phyloP scores from a whole-genome alignment of 257 asterid species.

The Cinchona pubescens region DNA sequence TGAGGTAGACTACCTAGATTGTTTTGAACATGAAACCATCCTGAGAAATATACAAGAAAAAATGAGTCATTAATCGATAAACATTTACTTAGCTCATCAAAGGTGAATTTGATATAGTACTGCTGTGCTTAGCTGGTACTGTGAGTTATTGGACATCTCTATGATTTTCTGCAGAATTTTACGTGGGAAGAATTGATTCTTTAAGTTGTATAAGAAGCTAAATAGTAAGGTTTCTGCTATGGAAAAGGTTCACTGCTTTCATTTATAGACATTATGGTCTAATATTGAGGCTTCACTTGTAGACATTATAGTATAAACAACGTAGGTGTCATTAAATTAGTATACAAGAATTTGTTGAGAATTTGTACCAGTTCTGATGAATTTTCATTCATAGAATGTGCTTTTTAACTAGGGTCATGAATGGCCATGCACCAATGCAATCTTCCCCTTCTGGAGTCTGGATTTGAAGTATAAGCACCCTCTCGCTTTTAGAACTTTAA shows the following conservation, averaged over 20 bases:
- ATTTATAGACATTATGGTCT: too few relatives aligned
- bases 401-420: not conserved
- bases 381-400: not conserved
- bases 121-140: not conserved
- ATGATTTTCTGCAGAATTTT: not conserved
- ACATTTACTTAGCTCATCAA: not conserved
- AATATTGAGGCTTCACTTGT: too few relatives aligned
- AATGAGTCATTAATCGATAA: not conserved
- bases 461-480: slow-evolving; percentile 9
- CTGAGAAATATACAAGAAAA: not conserved
- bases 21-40: not conserved
- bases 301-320: too few relatives aligned
- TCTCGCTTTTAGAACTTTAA: not conserved
- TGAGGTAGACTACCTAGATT: not conserved
- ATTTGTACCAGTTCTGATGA: not conserved
- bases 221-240: not conserved
- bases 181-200: too few relatives aligned
- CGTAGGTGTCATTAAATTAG: too few relatives aligned
- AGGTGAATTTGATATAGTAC: not conserved
- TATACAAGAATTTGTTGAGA: too few relatives aligned
- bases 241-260: too few relatives aligned
- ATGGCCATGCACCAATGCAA: too few relatives aligned
- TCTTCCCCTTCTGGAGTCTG: too few relatives aligned
- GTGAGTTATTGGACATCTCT: not conserved
- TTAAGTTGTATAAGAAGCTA: not conserved